Evolutionary conservation across 2,329 filamentous ascomycete genomes (phyloP), one percentile per base, ranked within the genome.

Genomic region (Cladosporium sp.): DNA sequence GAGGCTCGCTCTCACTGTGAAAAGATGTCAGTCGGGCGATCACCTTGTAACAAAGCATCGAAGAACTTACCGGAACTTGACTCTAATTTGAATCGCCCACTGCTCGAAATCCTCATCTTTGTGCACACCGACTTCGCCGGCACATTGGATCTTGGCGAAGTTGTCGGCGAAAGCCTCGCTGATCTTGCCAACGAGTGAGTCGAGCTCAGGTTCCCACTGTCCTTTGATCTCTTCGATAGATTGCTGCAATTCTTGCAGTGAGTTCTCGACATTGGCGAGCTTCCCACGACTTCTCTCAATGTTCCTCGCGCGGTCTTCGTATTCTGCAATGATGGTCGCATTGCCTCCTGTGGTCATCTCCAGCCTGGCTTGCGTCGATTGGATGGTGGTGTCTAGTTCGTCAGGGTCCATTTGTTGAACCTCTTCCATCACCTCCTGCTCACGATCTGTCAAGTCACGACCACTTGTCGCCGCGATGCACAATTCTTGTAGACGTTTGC

Each of bases 1-100:
- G 82, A 3, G 79, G 80, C 67, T 97, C 93, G 64, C 84, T 82
- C 63, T 92, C 85, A 48, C 84, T 85, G 67, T 57, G 9, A 12
- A 9, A 30, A 42, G 8, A 40, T 57, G 55, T 59, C 53, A 59
- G 52, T 52, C 36, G 16, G 2, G 7, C 7, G 13, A 8, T 12
- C 2, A 2, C 7, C n/a, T 1, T 8, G 2, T 4, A n/a, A 32
- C 22, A 7, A 8, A 42, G 22, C 9, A 5, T 15, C 13, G 12
- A 3, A 12, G 15, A 40, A 68, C 79, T 52, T 77, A 88, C 84
- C 92, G 85, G 73, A 98, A 98, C 65, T 91, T 94, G 66, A 98
- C 93, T 67, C 86, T 85, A 65, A 98, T 94, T 65, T 95, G 85
- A 54, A 98, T 85, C 1, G 88, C 84, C 93, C 93, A 98, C 54